Evolutionary conservation across 768 basidiomycete species (phyloP), one percentile per base, ranked within the genome.

Genomic region (Tricholoma saponaceum): DNA sequence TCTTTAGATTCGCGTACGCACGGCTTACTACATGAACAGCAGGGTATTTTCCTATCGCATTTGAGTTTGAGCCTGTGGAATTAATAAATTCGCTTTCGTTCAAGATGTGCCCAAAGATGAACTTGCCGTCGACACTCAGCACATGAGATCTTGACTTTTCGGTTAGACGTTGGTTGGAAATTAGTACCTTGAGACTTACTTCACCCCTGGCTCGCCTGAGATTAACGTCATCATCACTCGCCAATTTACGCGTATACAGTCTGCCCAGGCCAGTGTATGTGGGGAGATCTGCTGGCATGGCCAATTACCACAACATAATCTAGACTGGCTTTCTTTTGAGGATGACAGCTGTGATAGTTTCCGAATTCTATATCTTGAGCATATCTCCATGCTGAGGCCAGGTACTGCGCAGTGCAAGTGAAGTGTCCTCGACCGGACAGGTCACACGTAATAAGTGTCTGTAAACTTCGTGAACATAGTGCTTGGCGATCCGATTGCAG

Each of bases 41-140:
- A 85, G 1, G 84, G 84, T 14, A 79, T 55, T 59, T 84, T 83
- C 64, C 83, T 86, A 63, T 86, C 84, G 58, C 85, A 86, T 67
- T 83, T 85, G 8, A 86, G 73, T 63, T 86, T 86, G 47, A 85
- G 69, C 55, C 85, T 85, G 32, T 1, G 55, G 26, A 16, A 37
- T 20, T 7, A 39, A 33, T 12, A 39, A 54, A n/a, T n/a, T n/a
- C n/a, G n/a, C n/a, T n/a, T n/a, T n/a, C n/a, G n/a, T n/a, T n/a
- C n/a, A n/a, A n/a, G n/a, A n/a, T n/a, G n/a, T n/a, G 28, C n/a
- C 2, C 6, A 23, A 22, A 26, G 32, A 32, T 30, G n/a, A 26
- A 54, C 64, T 37, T 61, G 79, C 83, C 84, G 75, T 71, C 84
- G 72, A 67, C 84, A 86, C 65, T 86, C 84, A 51, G 83, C 83